Evolutionary conservation across 2,329 filamentous ascomycete species (phyloP), one percentile per base, ranked within the genome.

Genomic region (Beauveria pseudobassiana): DNA sequence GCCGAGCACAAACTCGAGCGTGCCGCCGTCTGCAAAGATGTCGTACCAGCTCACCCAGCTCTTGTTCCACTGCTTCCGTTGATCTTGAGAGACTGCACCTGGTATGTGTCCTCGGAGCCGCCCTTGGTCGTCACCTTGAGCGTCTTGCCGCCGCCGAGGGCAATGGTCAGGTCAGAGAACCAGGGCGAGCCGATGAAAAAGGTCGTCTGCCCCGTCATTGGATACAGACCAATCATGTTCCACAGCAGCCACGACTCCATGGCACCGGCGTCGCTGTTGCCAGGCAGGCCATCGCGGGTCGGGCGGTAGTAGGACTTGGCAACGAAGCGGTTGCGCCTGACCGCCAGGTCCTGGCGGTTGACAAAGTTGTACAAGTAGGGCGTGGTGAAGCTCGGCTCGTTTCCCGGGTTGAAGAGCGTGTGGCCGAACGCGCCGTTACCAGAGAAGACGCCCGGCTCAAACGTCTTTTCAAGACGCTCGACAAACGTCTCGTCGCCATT

Each of bases 231-330:
- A 43, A 89, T 79, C 80, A 88, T 87, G 64, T 82, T 84, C 83
- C 87, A 90, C 9, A 88, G 72, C 3, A 88, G 72, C 83, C 86
- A 89, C 8, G 82, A 85, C 69, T 90, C 86, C 87, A 90, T 89
- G 16, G 87, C 85, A 7, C 88, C 88, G 1, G 86, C 86, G 70
- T 90, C 88, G 50, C 82, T 85, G 71, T 90, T 90, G 0, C 88
- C 88, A 0, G 87, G 87, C 0, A 90, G 76, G 0, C 88, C 87
- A 8, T 68, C 69, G 0, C 77, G 75, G 0, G 80, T 80, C 1
- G 81, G 76, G 54, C 75, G 77, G 72, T 88, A 89, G 73, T 83
- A 85, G 16, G 75, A 72, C 65, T 84, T 82, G 34, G 86, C 86
- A 51, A 87, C 77, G 59, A 75, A 75, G 55, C 87, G 82, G 50